Evolutionary conservation across 176 grass and related monocot species (phyloP), one percentile per base, ranked within the genome.

Genomic region (Eleusine coracana): DNA sequence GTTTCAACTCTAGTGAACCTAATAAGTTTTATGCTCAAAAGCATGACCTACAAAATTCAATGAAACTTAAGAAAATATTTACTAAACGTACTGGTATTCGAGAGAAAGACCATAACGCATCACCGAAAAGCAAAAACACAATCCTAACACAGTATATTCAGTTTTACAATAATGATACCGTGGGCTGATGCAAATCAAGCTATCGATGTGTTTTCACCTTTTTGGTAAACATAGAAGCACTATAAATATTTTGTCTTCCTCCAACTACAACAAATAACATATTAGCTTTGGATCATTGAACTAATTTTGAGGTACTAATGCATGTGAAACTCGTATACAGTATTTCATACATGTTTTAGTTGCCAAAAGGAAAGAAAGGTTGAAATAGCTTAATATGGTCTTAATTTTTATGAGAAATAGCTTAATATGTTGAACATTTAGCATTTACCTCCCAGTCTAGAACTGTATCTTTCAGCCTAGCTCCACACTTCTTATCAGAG

Each of bases 391-490:
- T 27, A 70, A 41, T 50, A 70, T 60, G 73, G 18, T 17, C 15
- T 59, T 59, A 17, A 18, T 5, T 17, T 54, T 54, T 50, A 14
- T 50, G 13, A 54, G 14, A 54, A 54, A 16, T 38, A 72, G 65
- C 27, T 73, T 25, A 70, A 52, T 60, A 70, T 71, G 77, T 82
- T 56, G 41, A 51, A 78, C 48, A 41, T 54, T 23, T 72, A 74
- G 20, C 44, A 52, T 76, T 83, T 85, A 98, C 96, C 87, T 98
- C 96, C 96, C 96, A 98, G 86, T 98, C 96, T 88, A 98, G 96
- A 86, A 98, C 92, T 74, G 92, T 98, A 73, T 98, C 92, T 82
- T 89, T 98, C 70, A 98, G 85, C 84, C 88, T 95, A 77, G 87
- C 48, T 86, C 87, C 91, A 83, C 96, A 95, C 29, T 72, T 91